phyloP scores from a whole-genome alignment of 2,329 filamentous ascomycete species.

The Tolypocladium nubicola region DNA sequence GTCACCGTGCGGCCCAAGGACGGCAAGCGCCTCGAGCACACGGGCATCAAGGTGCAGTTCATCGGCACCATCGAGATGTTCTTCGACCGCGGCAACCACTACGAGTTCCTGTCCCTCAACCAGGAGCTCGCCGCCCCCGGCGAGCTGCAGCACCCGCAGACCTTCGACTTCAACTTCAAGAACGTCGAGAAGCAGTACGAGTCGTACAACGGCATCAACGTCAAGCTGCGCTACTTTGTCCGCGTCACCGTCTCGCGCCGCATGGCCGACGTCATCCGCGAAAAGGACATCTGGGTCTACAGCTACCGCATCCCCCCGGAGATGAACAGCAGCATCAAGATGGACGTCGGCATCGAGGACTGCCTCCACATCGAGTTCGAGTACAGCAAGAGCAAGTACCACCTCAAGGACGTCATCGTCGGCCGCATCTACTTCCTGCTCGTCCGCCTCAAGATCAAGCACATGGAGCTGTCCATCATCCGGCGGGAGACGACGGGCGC shows the following conservation, averaged over 20 bases:
- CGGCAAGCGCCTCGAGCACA: constrained; percentile 95
- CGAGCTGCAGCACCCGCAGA: constrained; percentile 97
- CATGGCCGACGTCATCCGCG: constrained; percentile 96
- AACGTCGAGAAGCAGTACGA: constrained; percentile 99
- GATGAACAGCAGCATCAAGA: constrained; percentile 98
- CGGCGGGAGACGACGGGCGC: constrained; percentile 91
- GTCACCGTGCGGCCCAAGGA: constrained; percentile 95
- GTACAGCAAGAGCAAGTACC: constrained; percentile 98
- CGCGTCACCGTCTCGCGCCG: constrained; percentile 91
- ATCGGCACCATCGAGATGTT: constrained; percentile 99
- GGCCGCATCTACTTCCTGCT: constrained; percentile 97
- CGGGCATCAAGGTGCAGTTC: constrained; percentile 98
- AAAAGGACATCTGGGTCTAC: constrained; percentile 99
- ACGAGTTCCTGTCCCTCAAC: constrained; percentile 94
- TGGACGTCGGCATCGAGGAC: constrained; percentile 99
- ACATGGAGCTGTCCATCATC: constrained; percentile 99
- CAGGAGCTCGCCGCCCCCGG: constrained; percentile 95
- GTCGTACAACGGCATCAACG: constrained; percentile 99
- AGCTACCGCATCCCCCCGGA: constrained; percentile 96
- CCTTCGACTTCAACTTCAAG: constrained; percentile 99
- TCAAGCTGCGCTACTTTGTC: constrained; percentile 96
- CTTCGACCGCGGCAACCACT: constrained; percentile 97
- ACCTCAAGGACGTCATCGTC: constrained; percentile 97
- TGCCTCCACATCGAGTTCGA: constrained; percentile 99
- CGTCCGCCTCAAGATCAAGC: constrained; percentile 96